phyloP scores from a whole-genome alignment of 176 grass and related monocot genomes.

The Ensete ventricosum region DNA sequence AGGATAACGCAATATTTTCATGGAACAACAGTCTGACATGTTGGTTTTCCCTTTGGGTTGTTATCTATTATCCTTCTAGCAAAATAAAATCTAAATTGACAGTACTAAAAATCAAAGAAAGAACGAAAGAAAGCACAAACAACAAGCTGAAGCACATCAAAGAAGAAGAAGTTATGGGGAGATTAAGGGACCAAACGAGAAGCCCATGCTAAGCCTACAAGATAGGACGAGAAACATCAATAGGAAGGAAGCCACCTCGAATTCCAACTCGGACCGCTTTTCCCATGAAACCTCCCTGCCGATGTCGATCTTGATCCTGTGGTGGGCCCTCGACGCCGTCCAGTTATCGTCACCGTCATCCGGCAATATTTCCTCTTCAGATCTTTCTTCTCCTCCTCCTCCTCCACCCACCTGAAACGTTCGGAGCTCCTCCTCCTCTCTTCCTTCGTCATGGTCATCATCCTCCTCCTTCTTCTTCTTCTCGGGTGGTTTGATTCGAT shows the following conservation, averaged over 20 bases:
- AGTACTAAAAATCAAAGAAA: neutral
- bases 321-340: neutral
- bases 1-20: too few relatives aligned
- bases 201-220: neutral
- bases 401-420: neutral
- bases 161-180: neutral
- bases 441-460: neutral
- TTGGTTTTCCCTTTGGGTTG: neutral
- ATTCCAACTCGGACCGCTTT: slow-evolving; percentile 1
- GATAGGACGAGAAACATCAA: neutral
- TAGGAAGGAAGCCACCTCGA: neutral
- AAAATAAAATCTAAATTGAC: neutral
- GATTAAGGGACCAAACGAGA: neutral
- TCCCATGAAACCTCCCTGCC: neutral
- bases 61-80: neutral
- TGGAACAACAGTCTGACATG: too few relatives aligned
- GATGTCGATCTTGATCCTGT: neutral
- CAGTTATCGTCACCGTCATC: neutral
- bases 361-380: neutral
- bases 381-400: neutral
- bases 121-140: neutral
- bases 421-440: neutral
- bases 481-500: neutral
- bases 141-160: neutral
- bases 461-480: neutral